Evolutionary conservation across 345 rosid species (phyloP), one percentile per base, ranked within the genome.

Genomic region (Moringa oleifera): DNA sequence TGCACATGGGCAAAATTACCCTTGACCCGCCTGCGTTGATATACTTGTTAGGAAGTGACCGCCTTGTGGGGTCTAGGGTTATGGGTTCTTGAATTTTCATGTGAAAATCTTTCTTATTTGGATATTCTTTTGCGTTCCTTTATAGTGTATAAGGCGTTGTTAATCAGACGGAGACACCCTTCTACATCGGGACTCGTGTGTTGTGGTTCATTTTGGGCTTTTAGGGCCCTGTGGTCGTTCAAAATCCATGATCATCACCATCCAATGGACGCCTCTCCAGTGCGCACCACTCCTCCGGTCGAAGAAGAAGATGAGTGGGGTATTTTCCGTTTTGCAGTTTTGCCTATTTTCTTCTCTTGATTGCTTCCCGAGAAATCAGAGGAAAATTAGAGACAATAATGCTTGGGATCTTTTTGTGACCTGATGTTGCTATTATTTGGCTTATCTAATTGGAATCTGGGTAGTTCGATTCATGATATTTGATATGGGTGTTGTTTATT

Each of bases 231-330:
- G 23, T 70, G 62, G 75, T 74, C 68, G 50, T 64, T 61, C 13
- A 72, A 79, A 79, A 81, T 85, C 90, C 90, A 85, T 85, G 85
- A 81, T 86, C 91, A 20, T 75, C 81, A 61, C 78, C 75, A 81
- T 61, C 79, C 62, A 63, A 89, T 89, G 98, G 96, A 91, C 70
- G 72, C 81, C 67, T 77, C 83, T 73, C 79, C 83, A 33, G 66
- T 63, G 46, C 80, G 62, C 75, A 67, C 77, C 66, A 63, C 62
- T 73, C 64, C 76, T 72, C 75, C 84, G 6, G 25, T 67, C 58
- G 83, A 76, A 55, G 83, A 83, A 74, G 91, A 88, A 63, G 95
- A 91, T 63, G 92, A 78, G 71, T 89, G 98, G 98, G 96, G 96
- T 91, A 77, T 7, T 20, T 33, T 53, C 25, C 28, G 45, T 55